Percentiles rank a stretch among this genome's conserved stretches.
Evolutionary conservation across 306 rosid species (phyloP).

Genomic region (Lathyrus oleraceus): DNA sequence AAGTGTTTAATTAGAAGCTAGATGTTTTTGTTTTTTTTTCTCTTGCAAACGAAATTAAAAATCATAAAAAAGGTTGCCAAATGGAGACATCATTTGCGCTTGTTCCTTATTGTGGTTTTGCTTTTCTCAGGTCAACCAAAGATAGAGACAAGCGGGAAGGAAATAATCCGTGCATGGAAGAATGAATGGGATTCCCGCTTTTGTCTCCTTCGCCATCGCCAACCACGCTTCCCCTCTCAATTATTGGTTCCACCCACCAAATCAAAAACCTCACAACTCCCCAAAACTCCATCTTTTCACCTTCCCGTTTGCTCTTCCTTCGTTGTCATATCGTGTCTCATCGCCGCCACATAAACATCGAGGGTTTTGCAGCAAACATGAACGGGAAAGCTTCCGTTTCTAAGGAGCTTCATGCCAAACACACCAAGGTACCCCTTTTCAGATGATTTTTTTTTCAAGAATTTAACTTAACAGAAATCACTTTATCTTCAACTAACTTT

Average conservation of each 20-base stretch:
- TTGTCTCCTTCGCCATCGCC: conserved; percentile 32
- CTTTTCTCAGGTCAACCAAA: background rate
- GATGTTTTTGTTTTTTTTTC: background rate
- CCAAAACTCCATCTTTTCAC: background rate
- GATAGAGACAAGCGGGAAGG: background rate
- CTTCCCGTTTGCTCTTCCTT: conserved; percentile 28
- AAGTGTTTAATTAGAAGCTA: no score
- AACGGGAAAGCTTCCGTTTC: conserved; percentile 75
- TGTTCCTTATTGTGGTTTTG: background rate
- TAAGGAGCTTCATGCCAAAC: conserved; percentile 83
- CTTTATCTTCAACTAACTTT: no score
- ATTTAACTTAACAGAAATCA: no score
- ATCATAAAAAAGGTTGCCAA: background rate
- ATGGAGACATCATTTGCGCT: background rate
- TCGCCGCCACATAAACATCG: conserved; percentile 12
- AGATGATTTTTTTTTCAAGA: background rate
- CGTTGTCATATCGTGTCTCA: background rate
- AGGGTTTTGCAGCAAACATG: conserved; percentile 54
- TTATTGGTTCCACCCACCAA: conserved; percentile 38
- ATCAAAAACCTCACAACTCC: background rate
- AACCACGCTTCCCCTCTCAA: conserved; percentile 41
- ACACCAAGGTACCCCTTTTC: conserved; percentile 53
- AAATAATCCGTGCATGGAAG: background rate
- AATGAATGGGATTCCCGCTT: conserved; percentile 17
- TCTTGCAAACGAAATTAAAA: background rate